Conservation (phyloP, 768 basidiomycete genomes). For the Termitomyces heimii region DNA sequence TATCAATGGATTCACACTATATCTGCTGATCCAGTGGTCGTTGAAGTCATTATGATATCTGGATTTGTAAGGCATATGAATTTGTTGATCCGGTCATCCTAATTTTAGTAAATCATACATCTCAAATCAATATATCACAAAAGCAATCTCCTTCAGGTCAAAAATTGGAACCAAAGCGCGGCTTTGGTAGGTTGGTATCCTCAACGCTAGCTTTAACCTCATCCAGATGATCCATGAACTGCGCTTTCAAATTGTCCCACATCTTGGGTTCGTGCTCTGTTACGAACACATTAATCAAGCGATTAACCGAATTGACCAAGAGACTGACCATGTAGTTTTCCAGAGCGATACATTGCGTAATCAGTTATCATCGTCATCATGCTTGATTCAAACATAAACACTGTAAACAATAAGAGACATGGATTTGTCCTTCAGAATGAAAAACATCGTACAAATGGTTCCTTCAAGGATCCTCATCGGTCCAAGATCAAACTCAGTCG, state of each 20-base stretch:
- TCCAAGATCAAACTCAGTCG: conserved; percentile 42
- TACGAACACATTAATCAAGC: background rate
- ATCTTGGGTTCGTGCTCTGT: conserved; percentile 35
- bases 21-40: background rate
- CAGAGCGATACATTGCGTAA: conserved; percentile 53
- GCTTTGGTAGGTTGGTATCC: conserved; percentile 27
- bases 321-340: conserved; percentile 49
- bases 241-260: conserved; percentile 56
- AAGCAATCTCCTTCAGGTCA: background rate
- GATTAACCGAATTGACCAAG: background rate
- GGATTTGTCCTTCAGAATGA: background rate
- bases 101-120: background rate
- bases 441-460: conserved; percentile 36
- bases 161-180: background rate
- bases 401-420: conserved; percentile 18
- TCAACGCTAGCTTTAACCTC: conserved; percentile 47
- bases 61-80: background rate
- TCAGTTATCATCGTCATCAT: conserved; percentile 62
- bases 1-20: background rate
- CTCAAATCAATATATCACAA: background rate
- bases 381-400: conserved; percentile 61
- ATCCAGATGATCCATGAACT: conserved; percentile 54
- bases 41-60: background rate
- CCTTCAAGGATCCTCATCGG: conserved; percentile 49
- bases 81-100: background rate